Conservation (phyloP, 208 protist species). For the Leishmania aethiopica region DNA sequence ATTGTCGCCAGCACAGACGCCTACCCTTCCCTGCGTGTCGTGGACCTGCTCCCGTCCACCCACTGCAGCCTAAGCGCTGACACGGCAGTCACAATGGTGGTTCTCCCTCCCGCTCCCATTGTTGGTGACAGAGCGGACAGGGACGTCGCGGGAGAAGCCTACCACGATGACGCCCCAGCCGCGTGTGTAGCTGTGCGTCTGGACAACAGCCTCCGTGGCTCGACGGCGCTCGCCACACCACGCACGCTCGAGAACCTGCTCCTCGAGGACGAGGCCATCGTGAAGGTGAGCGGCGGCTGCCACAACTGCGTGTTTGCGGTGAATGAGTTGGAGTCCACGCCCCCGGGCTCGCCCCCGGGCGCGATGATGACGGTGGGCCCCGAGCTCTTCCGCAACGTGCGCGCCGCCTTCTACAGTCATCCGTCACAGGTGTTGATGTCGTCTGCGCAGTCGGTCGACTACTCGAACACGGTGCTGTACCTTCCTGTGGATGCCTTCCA, state of each 20-base stretch:
- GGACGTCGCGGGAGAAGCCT: not conserved
- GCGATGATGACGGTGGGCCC: slow-evolving; percentile 27
- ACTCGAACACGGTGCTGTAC: slow-evolving; percentile 17
- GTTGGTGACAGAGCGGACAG: not conserved
- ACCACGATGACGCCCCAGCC: not conserved
- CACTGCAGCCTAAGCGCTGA: slow-evolving; percentile 27
- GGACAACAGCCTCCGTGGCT: slow-evolving; percentile 39
- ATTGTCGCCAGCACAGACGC: slow-evolving; percentile 25
- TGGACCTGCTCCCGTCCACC: slow-evolving; percentile 70
- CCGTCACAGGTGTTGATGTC: slow-evolving; percentile 4
- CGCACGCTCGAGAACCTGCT: slow-evolving; percentile 35
- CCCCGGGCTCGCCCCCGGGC: not conserved
- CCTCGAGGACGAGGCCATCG: slow-evolving; percentile 32
- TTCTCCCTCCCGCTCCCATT: slow-evolving; percentile 44
- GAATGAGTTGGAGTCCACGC: not conserved
- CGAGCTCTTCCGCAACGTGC: slow-evolving; percentile 72
- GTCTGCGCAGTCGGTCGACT: slow-evolving; percentile 3
- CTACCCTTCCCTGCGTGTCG: slow-evolving; percentile 52
- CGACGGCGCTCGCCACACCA: slow-evolving; percentile 25
- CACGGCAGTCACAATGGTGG: slow-evolving; percentile 57
- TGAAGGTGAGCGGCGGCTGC: slow-evolving; percentile 35
- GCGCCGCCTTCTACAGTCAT: slow-evolving; percentile 36
- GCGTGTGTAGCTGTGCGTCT: slow-evolving; percentile 36
- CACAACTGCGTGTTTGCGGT: slow-evolving; percentile 47
- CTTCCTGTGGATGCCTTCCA: slow-evolving; percentile 35